Percentiles rank a stretch among this genome's conserved stretches.
phyloP scores from a whole-genome alignment of 345 rosid species.

The Citrus trifoliata region DNA sequence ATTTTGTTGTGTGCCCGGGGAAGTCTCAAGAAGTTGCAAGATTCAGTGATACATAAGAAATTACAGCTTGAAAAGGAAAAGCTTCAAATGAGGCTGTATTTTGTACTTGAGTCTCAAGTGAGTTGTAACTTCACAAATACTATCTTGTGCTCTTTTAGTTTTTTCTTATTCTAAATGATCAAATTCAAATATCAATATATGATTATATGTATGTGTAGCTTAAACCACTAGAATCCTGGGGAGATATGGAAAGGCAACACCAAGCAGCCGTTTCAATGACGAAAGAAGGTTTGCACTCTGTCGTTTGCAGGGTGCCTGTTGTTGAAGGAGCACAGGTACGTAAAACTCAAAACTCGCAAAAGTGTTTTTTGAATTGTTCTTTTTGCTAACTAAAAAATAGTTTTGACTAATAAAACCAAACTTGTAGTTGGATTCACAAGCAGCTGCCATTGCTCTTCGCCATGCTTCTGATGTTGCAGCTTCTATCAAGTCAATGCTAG shows the following conservation, averaged over 20 bases:
- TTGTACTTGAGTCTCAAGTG: conserved; percentile 58
- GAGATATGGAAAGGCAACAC: conserved; percentile 61
- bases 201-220: conserved; percentile 29
- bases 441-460: conserved; percentile 35
- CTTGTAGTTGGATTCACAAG: conserved; percentile 42
- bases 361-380: background rate
- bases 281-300: conserved; percentile 50
- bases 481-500: conserved; percentile 40
- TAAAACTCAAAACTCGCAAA: background rate
- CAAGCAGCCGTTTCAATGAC: conserved; percentile 45
- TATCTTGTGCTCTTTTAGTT: background rate
- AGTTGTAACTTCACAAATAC: conserved; percentile 9
- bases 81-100: conserved; percentile 55
- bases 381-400: background rate
- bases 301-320: conserved; percentile 61
- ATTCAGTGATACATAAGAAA: conserved; percentile 48
- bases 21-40: conserved; percentile 39
- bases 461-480: conserved; percentile 49
- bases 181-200: background rate
- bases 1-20: conserved; percentile 42
- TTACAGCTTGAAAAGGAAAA: conserved; percentile 54
- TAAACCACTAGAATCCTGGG: conserved; percentile 66
- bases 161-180: background rate
- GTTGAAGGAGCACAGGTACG: conserved; percentile 63
- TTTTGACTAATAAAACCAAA: background rate